Base-by-base conservation (phyloP, 106 monocot species). In the Dactylorhiza incarnata region DNA sequence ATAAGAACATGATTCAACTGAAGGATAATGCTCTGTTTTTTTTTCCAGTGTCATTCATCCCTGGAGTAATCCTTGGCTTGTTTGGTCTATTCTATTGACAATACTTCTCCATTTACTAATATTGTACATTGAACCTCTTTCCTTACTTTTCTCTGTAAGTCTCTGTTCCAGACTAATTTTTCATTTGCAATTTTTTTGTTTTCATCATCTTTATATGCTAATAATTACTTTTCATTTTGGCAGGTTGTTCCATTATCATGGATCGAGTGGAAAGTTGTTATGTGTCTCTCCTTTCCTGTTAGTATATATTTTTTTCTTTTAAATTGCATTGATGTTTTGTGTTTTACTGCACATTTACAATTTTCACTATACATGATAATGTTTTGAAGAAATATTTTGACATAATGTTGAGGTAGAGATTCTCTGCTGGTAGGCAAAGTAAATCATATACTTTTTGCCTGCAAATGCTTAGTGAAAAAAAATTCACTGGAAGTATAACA, bases 41-140 rank as follows among this genome's bases (percentile, higher is more conserved):
- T 8, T 47, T 82, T 83, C 25, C 85, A 99, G 99, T 56, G 89
- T 88, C n/a, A 88, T 99, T 76, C 86, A 86, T 44, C 99, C 99
- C 37, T 94, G 99, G 99, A 99, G 99, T 82, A 99, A 99, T 74
- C 63, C 82, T 66, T 99, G 91, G 99, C 99, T 99, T 82, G 81
- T 94, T 74, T 94, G 75, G 43, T 99, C 99, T 47, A 94, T 99
- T 80, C 67, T 89, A 45, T 55, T 99, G 59, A 99, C 99, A 13
- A 94, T 99, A 91, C 72, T 99, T 15, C 88, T 99, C 46, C 99
- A 99, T 73, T n/a, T 88, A 49, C 68, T 89, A 50, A 94, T 99
- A 50, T 78, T 99, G 77, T 99, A 99, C 54, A 70, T 99, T 19
- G 82, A 99, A 79, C 91, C 99, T 71, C 82, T 99, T 7, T 89